phyloP scores from a whole-genome alignment of 192 early-diverging fungal genomes.

The Phlyctochytrium planicorne region DNA sequence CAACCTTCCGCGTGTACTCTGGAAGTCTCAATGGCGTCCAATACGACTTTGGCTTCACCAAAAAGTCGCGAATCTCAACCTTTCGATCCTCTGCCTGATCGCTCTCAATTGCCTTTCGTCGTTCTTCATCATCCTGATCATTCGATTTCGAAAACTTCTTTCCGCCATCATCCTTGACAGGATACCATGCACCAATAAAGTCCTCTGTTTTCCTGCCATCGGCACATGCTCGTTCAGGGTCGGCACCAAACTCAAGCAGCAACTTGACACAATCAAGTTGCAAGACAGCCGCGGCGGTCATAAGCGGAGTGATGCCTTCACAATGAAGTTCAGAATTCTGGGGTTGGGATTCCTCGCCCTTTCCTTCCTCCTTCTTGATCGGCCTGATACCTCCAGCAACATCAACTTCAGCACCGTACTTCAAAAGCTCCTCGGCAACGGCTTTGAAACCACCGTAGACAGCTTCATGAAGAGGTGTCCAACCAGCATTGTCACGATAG shows the following conservation, averaged over 20 bases:
- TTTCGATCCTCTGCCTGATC: background rate
- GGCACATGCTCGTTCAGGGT: constrained; percentile 20
- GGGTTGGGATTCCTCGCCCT: background rate
- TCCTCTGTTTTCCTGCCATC: constrained; percentile 26
- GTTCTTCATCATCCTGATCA: background rate
- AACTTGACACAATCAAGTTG: constrained; percentile 24
- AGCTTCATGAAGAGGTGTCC: constrained; percentile 55
- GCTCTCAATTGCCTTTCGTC: background rate
- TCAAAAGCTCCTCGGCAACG: constrained; percentile 37
- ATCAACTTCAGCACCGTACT: constrained; percentile 49
- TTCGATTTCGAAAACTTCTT: constrained; percentile 4
- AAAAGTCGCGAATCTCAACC: background rate
- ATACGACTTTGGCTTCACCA: background rate
- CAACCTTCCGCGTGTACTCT: constrained; percentile 6
- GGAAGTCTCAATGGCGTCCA: constrained; percentile 17
- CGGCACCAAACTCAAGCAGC: constrained; percentile 49
- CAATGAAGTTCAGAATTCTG: too few relatives aligned
- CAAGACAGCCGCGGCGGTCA: constrained; percentile 38
- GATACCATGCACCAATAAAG: constrained; percentile 7
- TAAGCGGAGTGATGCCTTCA: constrained; percentile 40
- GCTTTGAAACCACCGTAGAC: constrained; percentile 29
- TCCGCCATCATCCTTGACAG: constrained; percentile 12
- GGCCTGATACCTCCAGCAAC: constrained; percentile 10
- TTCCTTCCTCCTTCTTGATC: constrained; percentile 10
- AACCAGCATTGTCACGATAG: constrained; percentile 34